Evolutionary conservation across 345 rosid species (phyloP).

Genomic region (Heritiera littoralis): DNA sequence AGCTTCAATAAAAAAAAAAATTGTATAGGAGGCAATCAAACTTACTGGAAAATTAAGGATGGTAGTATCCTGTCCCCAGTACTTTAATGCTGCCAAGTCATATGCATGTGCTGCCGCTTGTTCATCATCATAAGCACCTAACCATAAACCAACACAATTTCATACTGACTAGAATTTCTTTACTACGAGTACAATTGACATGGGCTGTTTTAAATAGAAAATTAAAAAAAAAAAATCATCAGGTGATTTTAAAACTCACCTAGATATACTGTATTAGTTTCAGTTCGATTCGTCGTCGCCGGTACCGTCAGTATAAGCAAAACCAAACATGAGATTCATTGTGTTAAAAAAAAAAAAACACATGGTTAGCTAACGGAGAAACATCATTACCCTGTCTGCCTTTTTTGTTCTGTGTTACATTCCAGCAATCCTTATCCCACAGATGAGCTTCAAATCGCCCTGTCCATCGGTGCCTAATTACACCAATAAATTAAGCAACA

Average conservation of each 20-base stretch:
- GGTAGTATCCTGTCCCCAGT: conserved; percentile 76
- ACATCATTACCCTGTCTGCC: conserved; percentile 67
- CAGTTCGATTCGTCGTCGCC: conserved; percentile 24
- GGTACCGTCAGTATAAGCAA: neutral
- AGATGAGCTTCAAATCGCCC: conserved; percentile 87
- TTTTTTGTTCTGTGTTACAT: conserved; percentile 71
- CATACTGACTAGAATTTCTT: no score
- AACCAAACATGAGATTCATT: neutral
- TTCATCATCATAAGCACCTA: conserved; percentile 92
- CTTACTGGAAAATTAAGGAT: conserved; percentile 83
- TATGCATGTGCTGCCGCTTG: conserved; percentile 93
- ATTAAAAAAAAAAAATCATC: neutral
- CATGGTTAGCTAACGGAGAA: neutral
- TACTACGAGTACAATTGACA: no score
- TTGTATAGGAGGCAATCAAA: neutral
- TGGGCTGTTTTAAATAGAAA: no score
- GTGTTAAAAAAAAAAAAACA: neutral
- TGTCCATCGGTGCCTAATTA: conserved; percentile 73
- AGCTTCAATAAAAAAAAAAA: neutral
- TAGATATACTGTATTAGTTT: conserved; percentile 50
- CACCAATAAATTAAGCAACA: neutral
- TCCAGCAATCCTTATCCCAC: conserved; percentile 36
- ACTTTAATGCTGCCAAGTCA: conserved; percentile 92
- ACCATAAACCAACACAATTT: neutral
- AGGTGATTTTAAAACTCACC: conserved; percentile 34